A percentile compares a stretch with the other conserved stretches of the same genome.
These are phyloP conservation scores for Fusarium agapanthi DNA, from an alignment of 2,329 filamentous ascomycete species.

Conservation along the genomic window DNA sequence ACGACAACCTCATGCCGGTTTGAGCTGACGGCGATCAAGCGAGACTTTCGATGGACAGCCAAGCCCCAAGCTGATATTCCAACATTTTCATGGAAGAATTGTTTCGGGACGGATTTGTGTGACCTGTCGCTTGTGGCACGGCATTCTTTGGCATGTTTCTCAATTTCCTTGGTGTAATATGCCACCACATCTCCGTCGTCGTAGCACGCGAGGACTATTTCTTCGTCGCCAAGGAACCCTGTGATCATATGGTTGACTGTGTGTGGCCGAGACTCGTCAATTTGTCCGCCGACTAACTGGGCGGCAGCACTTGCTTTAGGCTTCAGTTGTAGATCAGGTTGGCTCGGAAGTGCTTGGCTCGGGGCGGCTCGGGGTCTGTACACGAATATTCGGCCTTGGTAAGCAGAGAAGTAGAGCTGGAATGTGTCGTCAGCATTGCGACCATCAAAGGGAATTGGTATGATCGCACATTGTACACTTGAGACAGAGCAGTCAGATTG, in stretches of 20 bases:
- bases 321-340: slow-evolving; percentile 60
- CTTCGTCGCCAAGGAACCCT: slow-evolving; percentile 73
- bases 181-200: slow-evolving; percentile 81
- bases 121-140: slow-evolving; percentile 1
- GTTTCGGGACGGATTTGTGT: slow-evolving; percentile 39
- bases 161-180: slow-evolving; percentile 69
- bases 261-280: slow-evolving; percentile 64
- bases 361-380: slow-evolving; percentile 59
- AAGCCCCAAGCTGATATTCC: slow-evolving; percentile 87
- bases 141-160: slow-evolving; percentile 51
- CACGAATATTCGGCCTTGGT: slow-evolving; percentile 64
- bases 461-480: slow-evolving; percentile 60
- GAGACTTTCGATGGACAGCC: slow-evolving; percentile 80
- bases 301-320: slow-evolving; percentile 54
- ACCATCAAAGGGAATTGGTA: not conserved
- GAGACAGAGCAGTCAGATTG: slow-evolving; percentile 67
- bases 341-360: slow-evolving; percentile 57
- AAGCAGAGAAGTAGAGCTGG: slow-evolving; percentile 69
- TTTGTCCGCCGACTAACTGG: slow-evolving; percentile 57
- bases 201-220: slow-evolving; percentile 73
- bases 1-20: slow-evolving; percentile 70
- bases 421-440: slow-evolving; percentile 11
- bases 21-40: slow-evolving; percentile 84
- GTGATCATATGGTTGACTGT: slow-evolving; percentile 74
- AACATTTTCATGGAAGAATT: slow-evolving; percentile 81